A percentile compares a stretch with the other conserved stretches of the same genome.
phyloP scores from a whole-genome alignment of 345 rosid genomes.

The Bruguiera gymnorhiza region DNA sequence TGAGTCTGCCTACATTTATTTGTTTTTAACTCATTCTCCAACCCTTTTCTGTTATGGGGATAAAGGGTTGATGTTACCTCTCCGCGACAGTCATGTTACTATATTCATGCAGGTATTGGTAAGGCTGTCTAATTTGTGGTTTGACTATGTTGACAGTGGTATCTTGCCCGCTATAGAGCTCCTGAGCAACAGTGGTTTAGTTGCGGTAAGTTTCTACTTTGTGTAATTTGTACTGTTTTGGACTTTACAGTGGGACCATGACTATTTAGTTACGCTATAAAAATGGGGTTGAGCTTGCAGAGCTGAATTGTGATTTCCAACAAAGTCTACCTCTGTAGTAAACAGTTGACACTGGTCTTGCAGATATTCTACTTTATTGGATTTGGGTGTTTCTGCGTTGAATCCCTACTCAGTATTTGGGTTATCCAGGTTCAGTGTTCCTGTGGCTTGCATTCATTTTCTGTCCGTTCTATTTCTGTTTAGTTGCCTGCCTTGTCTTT shows the following conservation, averaged over 20 bases:
- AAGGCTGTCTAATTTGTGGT: slow-evolving; percentile 26
- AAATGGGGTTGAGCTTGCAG: background rate
- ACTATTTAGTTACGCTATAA: background rate
- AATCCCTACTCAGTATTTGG: slow-evolving; percentile 92
- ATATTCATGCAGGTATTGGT: background rate
- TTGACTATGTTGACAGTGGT: slow-evolving; percentile 57
- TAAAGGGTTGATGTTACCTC: background rate
- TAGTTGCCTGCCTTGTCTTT: background rate
- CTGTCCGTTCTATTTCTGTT: background rate
- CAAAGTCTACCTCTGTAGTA: background rate
- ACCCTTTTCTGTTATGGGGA: background rate
- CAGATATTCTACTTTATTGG: slow-evolving; percentile 92
- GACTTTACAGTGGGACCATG: background rate
- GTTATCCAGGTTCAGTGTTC: slow-evolving; percentile 75
- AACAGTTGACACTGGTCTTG: slow-evolving; percentile 18
- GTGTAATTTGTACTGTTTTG: too few species aligned
- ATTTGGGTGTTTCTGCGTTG: slow-evolving; percentile 65
- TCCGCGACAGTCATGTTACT: background rate
- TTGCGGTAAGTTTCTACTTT: slow-evolving; percentile 59
- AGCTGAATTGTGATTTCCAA: background rate
- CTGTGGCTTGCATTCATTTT: too few species aligned
- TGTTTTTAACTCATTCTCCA: background rate
- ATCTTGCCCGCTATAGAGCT: slow-evolving; percentile 86
- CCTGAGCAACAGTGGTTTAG: slow-evolving; percentile 45
- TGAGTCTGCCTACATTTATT: background rate